phyloP scores from a whole-genome alignment of 352 stramenopile genomes.

The Globisporangium cylindrosporum region DNA sequence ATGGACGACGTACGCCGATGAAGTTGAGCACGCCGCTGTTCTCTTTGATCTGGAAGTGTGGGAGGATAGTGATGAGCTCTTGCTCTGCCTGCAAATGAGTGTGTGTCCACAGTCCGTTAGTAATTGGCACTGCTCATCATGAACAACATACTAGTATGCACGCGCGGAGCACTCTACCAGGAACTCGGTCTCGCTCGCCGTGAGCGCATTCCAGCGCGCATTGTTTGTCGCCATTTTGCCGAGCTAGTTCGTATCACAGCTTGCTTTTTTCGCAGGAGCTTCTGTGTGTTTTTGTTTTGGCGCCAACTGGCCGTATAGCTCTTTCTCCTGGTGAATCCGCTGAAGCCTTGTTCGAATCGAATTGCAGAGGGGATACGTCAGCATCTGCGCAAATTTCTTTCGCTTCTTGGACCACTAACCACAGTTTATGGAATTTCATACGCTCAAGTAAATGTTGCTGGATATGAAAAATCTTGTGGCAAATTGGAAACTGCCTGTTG shows the following conservation, averaged over 20 bases:
- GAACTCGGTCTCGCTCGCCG: slow-evolving; percentile 80
- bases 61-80: slow-evolving; percentile 83
- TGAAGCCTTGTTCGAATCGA: not conserved
- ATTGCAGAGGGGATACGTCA: too few relatives aligned
- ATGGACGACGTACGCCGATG: slow-evolving; percentile 43
- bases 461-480: too few relatives aligned
- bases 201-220: slow-evolving; percentile 24
- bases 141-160: too few relatives aligned
- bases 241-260: not conserved
- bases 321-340: not conserved
- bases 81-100: slow-evolving; percentile 60
- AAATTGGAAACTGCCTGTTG: too few relatives aligned
- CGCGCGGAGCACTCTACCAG: slow-evolving; percentile 31
- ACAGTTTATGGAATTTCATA: not conserved
- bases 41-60: slow-evolving; percentile 80
- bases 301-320: slow-evolving; percentile 14
- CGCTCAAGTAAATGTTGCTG: too few relatives aligned
- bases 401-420: not conserved
- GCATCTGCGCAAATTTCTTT: not conserved
- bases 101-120: not conserved
- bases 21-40: slow-evolving; percentile 80
- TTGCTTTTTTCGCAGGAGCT: not conserved
- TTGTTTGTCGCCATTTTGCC: slow-evolving; percentile 11
- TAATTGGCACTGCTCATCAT: not conserved
- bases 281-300: slow-evolving; percentile 5